These are phyloP conservation scores for Epichloe brachyelytri DNA, from an alignment of 2,329 filamentous ascomycete genomes.

Conservation along the genomic window DNA sequence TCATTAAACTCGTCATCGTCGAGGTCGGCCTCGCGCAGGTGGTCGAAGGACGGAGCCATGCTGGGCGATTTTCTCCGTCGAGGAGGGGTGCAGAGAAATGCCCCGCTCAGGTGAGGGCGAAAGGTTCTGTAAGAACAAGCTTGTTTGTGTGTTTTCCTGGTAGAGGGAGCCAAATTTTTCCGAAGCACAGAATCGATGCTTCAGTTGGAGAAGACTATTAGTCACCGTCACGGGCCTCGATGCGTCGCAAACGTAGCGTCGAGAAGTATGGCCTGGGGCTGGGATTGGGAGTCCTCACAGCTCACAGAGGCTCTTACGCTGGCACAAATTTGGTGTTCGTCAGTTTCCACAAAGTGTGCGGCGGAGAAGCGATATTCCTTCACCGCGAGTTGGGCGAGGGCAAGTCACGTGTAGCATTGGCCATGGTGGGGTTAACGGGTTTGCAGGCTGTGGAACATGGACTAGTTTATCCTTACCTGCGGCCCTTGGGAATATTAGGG, in stretches of 20 bases:
- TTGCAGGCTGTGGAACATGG: background rate
- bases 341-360: slow-evolving; percentile 26
- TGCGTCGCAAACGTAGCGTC: slow-evolving; percentile 1
- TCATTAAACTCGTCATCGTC: slow-evolving; percentile 77
- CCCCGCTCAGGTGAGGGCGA: slow-evolving; percentile 20
- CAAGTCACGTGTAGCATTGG: slow-evolving; percentile 25
- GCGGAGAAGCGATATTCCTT: slow-evolving; percentile 28
- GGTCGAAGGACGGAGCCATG: slow-evolving; percentile 86
- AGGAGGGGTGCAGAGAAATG: slow-evolving; percentile 22
- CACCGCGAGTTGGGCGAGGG: slow-evolving; percentile 20
- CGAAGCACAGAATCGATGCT: background rate
- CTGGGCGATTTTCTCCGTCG: slow-evolving; percentile 31
- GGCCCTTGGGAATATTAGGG: background rate
- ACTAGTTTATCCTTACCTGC: slow-evolving; percentile 3
- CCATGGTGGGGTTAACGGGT: slow-evolving; percentile 6
- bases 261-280: background rate
- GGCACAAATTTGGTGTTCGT: slow-evolving; percentile 27
- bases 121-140: slow-evolving; percentile 4
- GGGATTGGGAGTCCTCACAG: background rate
- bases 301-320: slow-evolving; percentile 3
- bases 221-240: background rate
- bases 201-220: background rate
- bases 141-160: background rate
- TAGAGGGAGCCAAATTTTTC: background rate
- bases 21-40: slow-evolving; percentile 81